Percentiles rank a stretch among this genome's conserved stretches.
These are phyloP conservation scores for Trichoderma gamsii DNA, from an alignment of 495 filamentous ascomycete genomes.

Conservation along the genomic window DNA sequence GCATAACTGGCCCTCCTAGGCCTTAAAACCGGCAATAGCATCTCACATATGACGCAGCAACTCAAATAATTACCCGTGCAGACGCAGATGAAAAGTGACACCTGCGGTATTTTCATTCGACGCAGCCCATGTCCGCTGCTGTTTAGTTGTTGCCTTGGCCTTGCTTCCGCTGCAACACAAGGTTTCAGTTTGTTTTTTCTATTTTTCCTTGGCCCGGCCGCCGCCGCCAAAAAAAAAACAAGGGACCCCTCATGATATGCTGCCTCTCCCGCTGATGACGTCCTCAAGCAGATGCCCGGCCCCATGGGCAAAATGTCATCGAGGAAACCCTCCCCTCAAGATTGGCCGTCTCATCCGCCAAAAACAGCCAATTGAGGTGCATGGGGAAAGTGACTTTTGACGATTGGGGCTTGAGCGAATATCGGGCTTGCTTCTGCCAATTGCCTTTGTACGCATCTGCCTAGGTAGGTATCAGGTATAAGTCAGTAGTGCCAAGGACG, in stretches of 20 bases:
- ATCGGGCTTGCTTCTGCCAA: no score
- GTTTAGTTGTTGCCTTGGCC: neutral
- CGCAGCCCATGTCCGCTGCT: no score
- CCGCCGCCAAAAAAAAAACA: neutral
- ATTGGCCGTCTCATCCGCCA: neutral
- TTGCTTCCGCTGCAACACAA: neutral
- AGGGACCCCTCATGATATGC: conserved; percentile 5
- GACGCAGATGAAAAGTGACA: no score
- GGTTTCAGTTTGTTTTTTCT: neutral
- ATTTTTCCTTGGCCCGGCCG: neutral
- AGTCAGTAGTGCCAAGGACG: neutral
- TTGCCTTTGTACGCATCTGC: neutral
- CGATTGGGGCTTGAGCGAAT: no score
- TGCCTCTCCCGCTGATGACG: conserved; percentile 8
- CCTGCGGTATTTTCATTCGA: no score
- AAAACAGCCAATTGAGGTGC: neutral
- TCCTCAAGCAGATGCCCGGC: neutral
- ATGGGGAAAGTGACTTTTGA: neutral
- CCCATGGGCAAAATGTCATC: neutral
- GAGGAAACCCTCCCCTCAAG: neutral
- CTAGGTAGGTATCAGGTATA: neutral
- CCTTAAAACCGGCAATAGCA: no score
- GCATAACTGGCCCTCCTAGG: no score
- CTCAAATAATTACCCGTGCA: no score
- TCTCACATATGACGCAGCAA: no score